Evolutionary conservation across 257 asterid species (phyloP), one percentile per base, ranked within the genome.

Genomic region (Osmanthus fragrans): DNA sequence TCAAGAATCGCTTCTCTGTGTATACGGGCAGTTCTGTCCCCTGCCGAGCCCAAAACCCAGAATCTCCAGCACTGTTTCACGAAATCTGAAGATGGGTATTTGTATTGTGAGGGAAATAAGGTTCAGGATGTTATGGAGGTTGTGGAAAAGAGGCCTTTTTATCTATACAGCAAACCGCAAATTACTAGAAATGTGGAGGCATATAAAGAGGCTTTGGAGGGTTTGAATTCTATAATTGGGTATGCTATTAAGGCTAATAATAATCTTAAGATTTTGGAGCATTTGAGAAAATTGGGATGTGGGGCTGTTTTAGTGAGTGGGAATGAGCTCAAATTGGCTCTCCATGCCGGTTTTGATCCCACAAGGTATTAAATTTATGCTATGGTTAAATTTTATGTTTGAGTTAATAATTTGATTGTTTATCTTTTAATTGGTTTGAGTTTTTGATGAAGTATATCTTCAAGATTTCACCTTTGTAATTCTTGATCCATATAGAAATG

Each of bases 281-380:
- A 92, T 87, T 78, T 95, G 91, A 92, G 88, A 76, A 74, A 76
- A 32, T 82, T 84, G 83, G 97, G 97, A 5, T 92, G 97, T 82
- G 97, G 97, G 37, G 99, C 99, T 78, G 97, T 94, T 74, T 79
- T 94, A 84, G 99, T 94, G 45, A 94, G 99, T 76, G 99, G 97
- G 70, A 94, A 94, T 82, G 97, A 94, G 85, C 96, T 94, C 65
- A 94, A 80, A 77, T 72, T 92, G 80, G 99, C 99, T 34, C 89
- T 94, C 13, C 85, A 65, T 73, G 92, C 97, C 76, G 97, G 97
- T 4, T 94, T 92, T 83, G 97, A 94, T 87, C 99, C 97, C 30
- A 89, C 92, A 1, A 91, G 85, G 97, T 94, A 84, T 77, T 74
- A 1, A 12, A 16, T 13, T n/a, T 36, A 16, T 45, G 54, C 63